phyloP scores from a whole-genome alignment of 2,329 filamentous ascomycete genomes.

The Daldinia sp. region DNA sequence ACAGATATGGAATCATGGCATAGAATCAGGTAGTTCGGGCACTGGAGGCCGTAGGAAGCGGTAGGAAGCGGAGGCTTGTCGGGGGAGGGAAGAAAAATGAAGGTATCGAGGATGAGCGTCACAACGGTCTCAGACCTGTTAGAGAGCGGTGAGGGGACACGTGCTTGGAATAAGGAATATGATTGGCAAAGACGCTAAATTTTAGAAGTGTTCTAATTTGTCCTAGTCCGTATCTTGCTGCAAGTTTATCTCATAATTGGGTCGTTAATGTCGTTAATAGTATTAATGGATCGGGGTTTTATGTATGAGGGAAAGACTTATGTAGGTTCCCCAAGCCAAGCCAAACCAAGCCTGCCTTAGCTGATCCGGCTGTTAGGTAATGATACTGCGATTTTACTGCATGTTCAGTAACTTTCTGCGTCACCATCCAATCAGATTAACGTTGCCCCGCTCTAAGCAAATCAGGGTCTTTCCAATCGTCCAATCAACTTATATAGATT shows the following conservation, averaged over 20 bases:
- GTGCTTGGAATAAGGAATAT: constrained; percentile 20
- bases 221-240: constrained; percentile 1
- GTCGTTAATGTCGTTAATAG: too few species aligned
- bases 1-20: background rate
- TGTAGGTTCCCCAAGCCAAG: background rate
- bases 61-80: background rate
- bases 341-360: too few species aligned
- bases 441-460: background rate
- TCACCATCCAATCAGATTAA: constrained; percentile 14
- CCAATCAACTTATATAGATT: constrained; percentile 26
- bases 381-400: background rate
- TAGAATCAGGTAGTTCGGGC: background rate
- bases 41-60: background rate
- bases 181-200: constrained; percentile 20
- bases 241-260: constrained; percentile 12
- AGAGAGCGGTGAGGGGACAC: constrained; percentile 29
- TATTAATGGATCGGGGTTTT: background rate
- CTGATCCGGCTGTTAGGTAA: constrained; percentile 26
- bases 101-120: constrained; percentile 17
- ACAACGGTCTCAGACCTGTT: constrained; percentile 20
- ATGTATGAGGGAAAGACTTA: constrained; percentile 1
- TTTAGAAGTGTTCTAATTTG: background rate
- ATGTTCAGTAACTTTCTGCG: background rate
- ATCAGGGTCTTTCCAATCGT: constrained; percentile 11
- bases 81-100: constrained; percentile 10